A percentile compares a stretch with the other conserved stretches of the same genome.
Conservation (phyloP, 768 basidiomycete genomes). For the Kwoniella heveanensis region DNA sequence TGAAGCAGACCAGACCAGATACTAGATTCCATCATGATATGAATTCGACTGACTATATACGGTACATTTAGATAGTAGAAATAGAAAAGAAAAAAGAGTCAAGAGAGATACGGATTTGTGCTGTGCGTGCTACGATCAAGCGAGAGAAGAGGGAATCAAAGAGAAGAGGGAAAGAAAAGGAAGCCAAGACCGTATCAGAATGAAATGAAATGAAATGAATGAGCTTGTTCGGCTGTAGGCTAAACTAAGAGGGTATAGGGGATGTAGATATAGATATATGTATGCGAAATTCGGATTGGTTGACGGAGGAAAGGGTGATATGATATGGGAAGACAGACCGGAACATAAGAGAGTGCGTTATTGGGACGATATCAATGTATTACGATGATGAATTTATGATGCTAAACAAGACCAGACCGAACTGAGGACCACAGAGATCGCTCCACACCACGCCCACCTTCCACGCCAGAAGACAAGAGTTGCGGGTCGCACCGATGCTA, state of each 20-base stretch:
- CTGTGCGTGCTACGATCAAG: not conserved
- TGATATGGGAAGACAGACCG: not conserved
- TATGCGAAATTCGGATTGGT: not conserved
- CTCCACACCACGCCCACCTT: not conserved
- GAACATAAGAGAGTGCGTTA: not conserved
- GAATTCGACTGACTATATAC: not conserved
- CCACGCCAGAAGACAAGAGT: not conserved
- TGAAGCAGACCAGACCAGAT: no score
- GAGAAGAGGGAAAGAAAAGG: no score
- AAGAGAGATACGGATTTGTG: not conserved
- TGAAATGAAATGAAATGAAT: no score
- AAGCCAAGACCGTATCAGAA: no score
- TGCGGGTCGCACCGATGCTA: not conserved
- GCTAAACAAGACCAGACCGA: no score
- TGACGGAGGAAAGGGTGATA: not conserved
- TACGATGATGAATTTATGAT: not conserved
- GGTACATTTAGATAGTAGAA: not conserved
- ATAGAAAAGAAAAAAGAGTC: not conserved
- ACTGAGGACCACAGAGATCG: no score
- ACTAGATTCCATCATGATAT: not conserved
- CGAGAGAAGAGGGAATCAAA: no score
- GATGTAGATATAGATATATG: slow-evolving; percentile 3
- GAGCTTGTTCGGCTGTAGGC: no score
- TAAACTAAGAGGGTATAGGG: no score
- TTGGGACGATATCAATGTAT: no score